Evolutionary conservation across 768 basidiomycete species (phyloP).

Genomic region (Pulveroboletus sp.): DNA sequence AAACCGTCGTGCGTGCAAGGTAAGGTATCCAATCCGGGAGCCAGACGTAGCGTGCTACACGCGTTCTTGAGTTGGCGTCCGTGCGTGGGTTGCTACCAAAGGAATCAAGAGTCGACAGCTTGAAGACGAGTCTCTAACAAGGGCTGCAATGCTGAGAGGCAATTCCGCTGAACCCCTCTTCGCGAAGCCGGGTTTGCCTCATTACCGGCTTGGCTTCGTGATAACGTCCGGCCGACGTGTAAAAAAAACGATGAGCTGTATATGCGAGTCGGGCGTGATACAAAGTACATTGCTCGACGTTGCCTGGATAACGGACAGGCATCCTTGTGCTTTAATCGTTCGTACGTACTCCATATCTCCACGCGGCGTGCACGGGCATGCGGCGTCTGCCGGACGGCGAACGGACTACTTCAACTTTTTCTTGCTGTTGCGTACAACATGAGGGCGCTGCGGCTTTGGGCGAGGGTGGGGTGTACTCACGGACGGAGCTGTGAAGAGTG

Average conservation of each 20-base stretch:
- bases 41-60: too few relatives aligned
- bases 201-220: background rate
- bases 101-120: too few relatives aligned
- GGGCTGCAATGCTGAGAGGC: background rate
- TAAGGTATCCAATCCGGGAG: too few relatives aligned
- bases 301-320: background rate
- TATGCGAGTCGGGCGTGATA: slow-evolving; percentile 13
- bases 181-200: too few relatives aligned
- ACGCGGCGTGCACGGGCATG: slow-evolving; percentile 1
- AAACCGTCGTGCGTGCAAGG: too few relatives aligned
- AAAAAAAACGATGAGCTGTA: slow-evolving; percentile 14
- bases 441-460: background rate
- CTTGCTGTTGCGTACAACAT: slow-evolving; percentile 50
- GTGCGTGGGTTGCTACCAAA: too few relatives aligned
- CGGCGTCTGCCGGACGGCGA: slow-evolving; percentile 2
- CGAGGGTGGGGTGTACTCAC: slow-evolving; percentile 44
- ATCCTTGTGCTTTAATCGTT: slow-evolving; percentile 4
- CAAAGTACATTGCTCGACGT: slow-evolving; percentile 19
- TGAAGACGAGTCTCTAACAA: too few relatives aligned
- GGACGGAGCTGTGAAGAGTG: slow-evolving; percentile 89
- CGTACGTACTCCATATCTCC: slow-evolving; percentile 13
- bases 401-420: slow-evolving; percentile 88
- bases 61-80: too few relatives aligned
- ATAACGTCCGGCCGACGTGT: background rate
- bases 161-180: background rate